Percentiles rank a stretch among this genome's conserved stretches.
Evolutionary conservation across 148 eudicot species (phyloP).

Genomic region (Silene uniflora): DNA sequence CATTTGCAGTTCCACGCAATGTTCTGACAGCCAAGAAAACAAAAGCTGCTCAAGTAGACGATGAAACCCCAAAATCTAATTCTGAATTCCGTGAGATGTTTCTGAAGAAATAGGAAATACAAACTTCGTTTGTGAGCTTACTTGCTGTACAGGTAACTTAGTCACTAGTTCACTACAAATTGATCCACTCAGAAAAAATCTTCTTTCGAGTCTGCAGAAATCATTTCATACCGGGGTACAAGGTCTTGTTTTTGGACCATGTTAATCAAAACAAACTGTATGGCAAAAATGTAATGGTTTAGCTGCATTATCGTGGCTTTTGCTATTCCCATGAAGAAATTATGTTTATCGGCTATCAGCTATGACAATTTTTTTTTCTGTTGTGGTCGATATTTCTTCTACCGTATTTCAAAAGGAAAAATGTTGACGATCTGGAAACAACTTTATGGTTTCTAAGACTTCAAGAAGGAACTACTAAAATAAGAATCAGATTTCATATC

Average conservation of each 20-base stretch:
- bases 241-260: not conserved
- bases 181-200: not conserved
- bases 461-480: too few relatives aligned
- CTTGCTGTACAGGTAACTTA: constrained; percentile 20
- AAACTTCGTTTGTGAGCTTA: not conserved
- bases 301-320: not conserved
- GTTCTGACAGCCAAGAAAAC: constrained; percentile 39
- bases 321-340: not conserved
- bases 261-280: not conserved
- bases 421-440: too few relatives aligned
- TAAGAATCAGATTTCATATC: too few relatives aligned
- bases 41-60: constrained; percentile 36
- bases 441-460: too few relatives aligned
- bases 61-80: constrained; percentile 77
- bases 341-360: too few relatives aligned
- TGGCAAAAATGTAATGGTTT: not conserved
- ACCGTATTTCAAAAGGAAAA: too few relatives aligned
- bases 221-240: not conserved
- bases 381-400: too few relatives aligned
- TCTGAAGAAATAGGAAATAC: constrained; percentile 31
- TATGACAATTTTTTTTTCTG: too few relatives aligned
- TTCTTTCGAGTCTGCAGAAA: not conserved
- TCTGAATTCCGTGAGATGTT: constrained; percentile 84
- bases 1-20: constrained; percentile 80
- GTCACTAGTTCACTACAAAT: not conserved